phyloP scores from a whole-genome alignment of 2,329 filamentous ascomycete species.

The Fusarium setosum region DNA sequence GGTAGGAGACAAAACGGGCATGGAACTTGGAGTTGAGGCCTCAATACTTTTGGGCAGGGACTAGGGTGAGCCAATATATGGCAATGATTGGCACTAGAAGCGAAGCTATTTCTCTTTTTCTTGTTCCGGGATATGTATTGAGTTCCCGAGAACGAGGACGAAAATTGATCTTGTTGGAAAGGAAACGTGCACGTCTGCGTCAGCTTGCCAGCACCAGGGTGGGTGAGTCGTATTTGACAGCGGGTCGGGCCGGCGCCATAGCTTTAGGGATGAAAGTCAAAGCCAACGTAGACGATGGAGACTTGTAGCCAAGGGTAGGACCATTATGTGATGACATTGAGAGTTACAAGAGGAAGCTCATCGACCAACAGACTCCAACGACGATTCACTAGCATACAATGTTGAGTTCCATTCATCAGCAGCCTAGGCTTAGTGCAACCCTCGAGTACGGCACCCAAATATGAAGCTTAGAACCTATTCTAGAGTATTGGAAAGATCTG shows the following conservation, averaged over 20 bases:
- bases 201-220: neutral
- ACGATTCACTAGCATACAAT: too few species aligned
- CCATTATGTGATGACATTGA: too few species aligned
- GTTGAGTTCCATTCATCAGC: too few species aligned
- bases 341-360: too few species aligned
- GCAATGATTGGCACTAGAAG: conserved; percentile 39
- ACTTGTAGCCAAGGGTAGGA: too few species aligned
- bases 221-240: neutral
- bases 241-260: conserved; percentile 26
- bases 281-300: neutral
- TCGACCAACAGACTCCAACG: too few species aligned
- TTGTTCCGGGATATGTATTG: conserved; percentile 28
- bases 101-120: conserved; percentile 33
- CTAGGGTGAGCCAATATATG: conserved; percentile 25
- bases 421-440: too few species aligned
- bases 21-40: conserved; percentile 42
- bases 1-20: conserved; percentile 36
- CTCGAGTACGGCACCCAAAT: too few species aligned
- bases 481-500: neutral
- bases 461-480: too few species aligned
- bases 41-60: conserved; percentile 35
- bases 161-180: conserved; percentile 36
- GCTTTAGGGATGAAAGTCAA: conserved; percentile 8
- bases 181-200: conserved; percentile 17
- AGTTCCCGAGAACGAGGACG: conserved; percentile 22